Percentiles rank a stretch among this genome's conserved stretches.
phyloP scores from a whole-genome alignment of 2,329 filamentous ascomycete species.

The Pestalotiopsis fici region DNA sequence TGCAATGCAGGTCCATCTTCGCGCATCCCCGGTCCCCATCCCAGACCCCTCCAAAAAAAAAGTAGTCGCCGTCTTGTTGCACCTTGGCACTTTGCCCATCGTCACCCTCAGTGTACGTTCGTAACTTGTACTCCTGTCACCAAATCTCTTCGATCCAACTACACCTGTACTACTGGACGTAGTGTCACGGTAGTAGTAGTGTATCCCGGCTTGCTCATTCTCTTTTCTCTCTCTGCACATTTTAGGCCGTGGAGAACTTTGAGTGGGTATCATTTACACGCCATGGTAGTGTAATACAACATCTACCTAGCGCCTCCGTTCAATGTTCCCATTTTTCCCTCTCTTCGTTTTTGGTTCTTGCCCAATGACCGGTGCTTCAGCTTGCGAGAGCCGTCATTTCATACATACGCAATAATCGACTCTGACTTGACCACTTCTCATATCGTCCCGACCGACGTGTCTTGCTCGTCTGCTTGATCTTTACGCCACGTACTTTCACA shows the following conservation, averaged over 20 bases:
- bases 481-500: not conserved
- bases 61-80: not conserved
- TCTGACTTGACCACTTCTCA: not conserved
- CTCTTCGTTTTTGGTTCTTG: not conserved
- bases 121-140: not conserved
- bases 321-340: not conserved
- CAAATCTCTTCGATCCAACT: not conserved
- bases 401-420: not conserved
- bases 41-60: no score
- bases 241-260: not conserved
- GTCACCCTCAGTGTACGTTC: not conserved
- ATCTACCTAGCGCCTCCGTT: not conserved
- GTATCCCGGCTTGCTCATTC: not conserved
- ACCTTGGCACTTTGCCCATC: not conserved
- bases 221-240: not conserved
- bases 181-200: not conserved
- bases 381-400: not conserved
- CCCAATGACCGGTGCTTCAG: not conserved
- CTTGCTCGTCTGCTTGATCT: not conserved
- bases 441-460: not conserved
- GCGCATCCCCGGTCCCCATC: not conserved
- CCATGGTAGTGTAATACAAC: not conserved
- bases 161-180: not conserved
- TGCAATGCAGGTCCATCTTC: not conserved
- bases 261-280: not conserved